phyloP scores from a whole-genome alignment of 2,329 filamentous ascomycete species.

The Penicillium italicum region DNA sequence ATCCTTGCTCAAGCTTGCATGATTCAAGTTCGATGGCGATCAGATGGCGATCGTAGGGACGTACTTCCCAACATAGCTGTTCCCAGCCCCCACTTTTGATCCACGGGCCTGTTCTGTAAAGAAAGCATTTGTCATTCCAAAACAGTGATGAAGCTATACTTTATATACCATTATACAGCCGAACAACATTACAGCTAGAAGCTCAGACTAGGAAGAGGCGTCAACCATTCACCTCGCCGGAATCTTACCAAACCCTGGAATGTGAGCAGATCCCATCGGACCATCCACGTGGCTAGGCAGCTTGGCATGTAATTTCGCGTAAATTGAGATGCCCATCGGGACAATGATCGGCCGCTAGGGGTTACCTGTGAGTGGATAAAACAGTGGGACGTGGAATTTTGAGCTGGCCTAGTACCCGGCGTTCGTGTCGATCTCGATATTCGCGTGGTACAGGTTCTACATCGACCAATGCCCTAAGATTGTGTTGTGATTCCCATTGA shows the following conservation, averaged over 20 bases:
- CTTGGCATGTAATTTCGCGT: neutral
- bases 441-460: neutral
- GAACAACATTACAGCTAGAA: neutral
- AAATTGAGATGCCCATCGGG: neutral
- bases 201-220: neutral
- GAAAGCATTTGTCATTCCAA: neutral
- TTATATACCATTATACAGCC: neutral
- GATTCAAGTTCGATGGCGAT: neutral
- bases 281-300: neutral
- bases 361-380: constrained; percentile 1
- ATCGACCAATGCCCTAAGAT: neutral
- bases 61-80: neutral
- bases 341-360: constrained; percentile 7
- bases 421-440: neutral
- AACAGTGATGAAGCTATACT: neutral
- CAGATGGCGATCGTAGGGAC: constrained; percentile 3
- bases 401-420: neutral
- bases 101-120: neutral
- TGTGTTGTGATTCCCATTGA: neutral
- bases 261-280: neutral
- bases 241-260: neutral
- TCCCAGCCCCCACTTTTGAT: neutral
- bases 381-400: neutral
- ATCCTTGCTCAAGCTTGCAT: neutral
- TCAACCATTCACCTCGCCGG: neutral